Evolutionary conservation across 352 stramenopile genomes (phyloP).

Genomic region (Blastocystis sp.): DNA sequence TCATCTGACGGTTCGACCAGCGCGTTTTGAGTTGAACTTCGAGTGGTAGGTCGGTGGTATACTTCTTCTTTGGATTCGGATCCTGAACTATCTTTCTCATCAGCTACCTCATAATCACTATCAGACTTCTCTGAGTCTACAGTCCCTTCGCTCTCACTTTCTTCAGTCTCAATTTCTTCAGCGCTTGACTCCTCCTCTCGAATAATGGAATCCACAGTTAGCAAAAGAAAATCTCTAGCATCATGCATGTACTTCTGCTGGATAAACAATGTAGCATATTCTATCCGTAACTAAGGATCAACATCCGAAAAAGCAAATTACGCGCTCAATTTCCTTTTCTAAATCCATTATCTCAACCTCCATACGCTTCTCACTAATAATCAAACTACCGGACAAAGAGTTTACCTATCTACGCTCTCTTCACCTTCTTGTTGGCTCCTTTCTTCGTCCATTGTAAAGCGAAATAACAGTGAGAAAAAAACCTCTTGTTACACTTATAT

Average conservation of each 20-base stretch:
- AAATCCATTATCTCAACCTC: not conserved
- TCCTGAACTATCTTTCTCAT: not conserved
- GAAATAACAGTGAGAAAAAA: not conserved
- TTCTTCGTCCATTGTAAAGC: not conserved
- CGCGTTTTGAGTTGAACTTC: not conserved
- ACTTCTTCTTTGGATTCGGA: not conserved
- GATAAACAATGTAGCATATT: not conserved
- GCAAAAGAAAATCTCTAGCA: not conserved
- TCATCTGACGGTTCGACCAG: not conserved
- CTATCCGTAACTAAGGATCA: not conserved
- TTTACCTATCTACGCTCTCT: not conserved
- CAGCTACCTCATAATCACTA: conserved; percentile 19
- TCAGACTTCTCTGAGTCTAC: not conserved
- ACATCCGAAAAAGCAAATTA: not conserved
- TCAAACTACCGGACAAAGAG: not conserved
- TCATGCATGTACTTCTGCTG: not conserved
- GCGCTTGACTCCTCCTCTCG: not conserved
- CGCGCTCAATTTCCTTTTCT: not conserved
- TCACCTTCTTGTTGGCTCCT: not conserved
- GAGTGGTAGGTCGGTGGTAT: not conserved
- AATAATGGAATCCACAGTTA: not conserved
- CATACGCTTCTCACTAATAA: not conserved
- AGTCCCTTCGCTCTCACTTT: not conserved
- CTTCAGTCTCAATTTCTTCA: not conserved
- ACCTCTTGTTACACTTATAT: not conserved